Conservation (phyloP, 148 eudicot species). For the Agrostemma githago region DNA sequence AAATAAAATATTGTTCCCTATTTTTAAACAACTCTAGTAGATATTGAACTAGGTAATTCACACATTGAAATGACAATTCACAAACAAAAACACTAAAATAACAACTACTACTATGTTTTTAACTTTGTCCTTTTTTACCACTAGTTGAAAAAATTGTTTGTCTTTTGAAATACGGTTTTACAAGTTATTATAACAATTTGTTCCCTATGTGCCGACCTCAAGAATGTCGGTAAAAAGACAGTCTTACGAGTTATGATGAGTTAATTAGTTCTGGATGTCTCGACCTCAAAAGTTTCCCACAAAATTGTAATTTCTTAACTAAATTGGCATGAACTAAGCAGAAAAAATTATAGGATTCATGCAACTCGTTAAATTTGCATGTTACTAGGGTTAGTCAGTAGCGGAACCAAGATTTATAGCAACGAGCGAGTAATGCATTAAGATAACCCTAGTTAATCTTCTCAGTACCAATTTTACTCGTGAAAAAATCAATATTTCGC, state of each 20-base stretch:
- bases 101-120: background rate
- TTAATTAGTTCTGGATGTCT: no score
- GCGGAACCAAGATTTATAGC: no score
- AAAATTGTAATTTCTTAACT: background rate
- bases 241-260: no score
- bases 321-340: background rate
- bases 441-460: no score
- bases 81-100: background rate
- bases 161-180: no score
- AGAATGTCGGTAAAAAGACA: no score
- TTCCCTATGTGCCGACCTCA: constrained; percentile 14
- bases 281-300: constrained; percentile 12
- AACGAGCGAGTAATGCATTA: no score
- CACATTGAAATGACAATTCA: background rate
- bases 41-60: no score
- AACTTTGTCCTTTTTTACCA: no score
- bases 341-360: background rate
- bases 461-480: no score
- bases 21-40: background rate
- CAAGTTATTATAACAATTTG: background rate
- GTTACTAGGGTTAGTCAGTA: constrained; percentile 8
- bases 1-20: background rate
- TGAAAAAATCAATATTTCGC: no score
- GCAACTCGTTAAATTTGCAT: constrained; percentile 23
- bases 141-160: no score